Evolutionary conservation across 805 yeast species (phyloP).

Genomic region (Nakazawaea holstii): DNA sequence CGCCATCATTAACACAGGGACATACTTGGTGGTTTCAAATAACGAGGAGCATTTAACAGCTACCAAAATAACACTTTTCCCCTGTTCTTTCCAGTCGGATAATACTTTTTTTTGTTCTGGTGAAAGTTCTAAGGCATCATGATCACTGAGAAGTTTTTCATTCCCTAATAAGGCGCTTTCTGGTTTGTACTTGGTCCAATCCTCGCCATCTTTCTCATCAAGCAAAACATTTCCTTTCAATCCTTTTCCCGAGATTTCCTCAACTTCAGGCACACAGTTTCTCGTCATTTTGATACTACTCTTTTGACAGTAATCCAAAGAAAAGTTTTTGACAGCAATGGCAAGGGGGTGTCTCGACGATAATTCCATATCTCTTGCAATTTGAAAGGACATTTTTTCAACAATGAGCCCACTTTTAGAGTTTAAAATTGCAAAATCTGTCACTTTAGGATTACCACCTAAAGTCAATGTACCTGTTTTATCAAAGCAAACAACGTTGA

Average conservation of each 20-base stretch:
- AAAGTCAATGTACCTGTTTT: constrained; percentile 73
- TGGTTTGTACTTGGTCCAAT: constrained; percentile 30
- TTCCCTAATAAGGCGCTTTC: constrained; percentile 49
- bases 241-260: constrained; percentile 59
- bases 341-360: constrained; percentile 70
- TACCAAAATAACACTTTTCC: constrained; percentile 58
- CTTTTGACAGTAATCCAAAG: constrained; percentile 16
- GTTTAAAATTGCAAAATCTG: constrained; percentile 36
- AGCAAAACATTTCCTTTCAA: constrained; percentile 37
- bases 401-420: constrained; percentile 12
- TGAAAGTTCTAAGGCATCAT: constrained; percentile 30
- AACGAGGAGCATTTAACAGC: constrained; percentile 32
- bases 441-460: constrained; percentile 54
- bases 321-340: constrained; percentile 43
- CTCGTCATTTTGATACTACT: constrained; percentile 17
- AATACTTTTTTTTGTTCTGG: constrained; percentile 29
- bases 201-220: constrained; percentile 13
- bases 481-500: constrained; percentile 66
- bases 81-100: constrained; percentile 52
- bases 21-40: constrained; percentile 25
- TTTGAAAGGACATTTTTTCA: constrained; percentile 33
- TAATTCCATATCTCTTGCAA: constrained; percentile 53
- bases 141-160: constrained; percentile 50
- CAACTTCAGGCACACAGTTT: constrained; percentile 39
- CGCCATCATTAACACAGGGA: constrained; percentile 44